Evolutionary conservation across 352 stramenopile genomes (phyloP).

Genomic region (Halophytophthora batemanensis): DNA sequence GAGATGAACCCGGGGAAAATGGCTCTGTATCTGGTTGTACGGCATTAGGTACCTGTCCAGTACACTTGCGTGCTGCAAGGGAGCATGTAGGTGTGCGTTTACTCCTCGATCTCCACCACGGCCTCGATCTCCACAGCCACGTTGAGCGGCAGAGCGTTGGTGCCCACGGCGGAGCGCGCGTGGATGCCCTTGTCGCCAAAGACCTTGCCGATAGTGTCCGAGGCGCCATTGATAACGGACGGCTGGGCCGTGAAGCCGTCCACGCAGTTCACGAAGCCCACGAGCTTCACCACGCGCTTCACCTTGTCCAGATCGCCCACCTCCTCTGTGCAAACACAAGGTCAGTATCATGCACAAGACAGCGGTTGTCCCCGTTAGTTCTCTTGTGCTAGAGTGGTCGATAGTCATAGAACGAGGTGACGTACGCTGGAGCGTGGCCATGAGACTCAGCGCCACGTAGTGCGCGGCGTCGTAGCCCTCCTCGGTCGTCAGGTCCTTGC

Average conservation of each 20-base stretch:
- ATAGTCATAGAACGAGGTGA: background rate
- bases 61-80: background rate
- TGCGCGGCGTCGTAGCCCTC: conserved; percentile 90
- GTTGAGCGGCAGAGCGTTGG: conserved; percentile 95
- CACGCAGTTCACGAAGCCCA: conserved; percentile 96
- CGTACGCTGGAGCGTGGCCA: conserved; percentile 89
- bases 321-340: conserved; percentile 42
- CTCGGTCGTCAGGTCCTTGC: conserved; percentile 85
- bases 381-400: background rate
- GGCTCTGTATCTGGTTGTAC: too few species aligned
- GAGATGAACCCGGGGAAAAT: too few species aligned
- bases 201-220: conserved; percentile 91
- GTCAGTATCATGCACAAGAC: background rate
- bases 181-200: conserved; percentile 90
- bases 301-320: conserved; percentile 92
- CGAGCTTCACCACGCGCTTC: conserved; percentile 94
- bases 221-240: conserved; percentile 94
- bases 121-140: conserved; percentile 97
- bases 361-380: conserved; percentile 4
- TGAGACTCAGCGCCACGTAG: conserved; percentile 87
- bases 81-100: conserved; percentile 7
- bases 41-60: background rate
- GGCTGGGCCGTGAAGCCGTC: conserved; percentile 92
- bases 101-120: conserved; percentile 93
- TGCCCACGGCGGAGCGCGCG: conserved; percentile 94